Base-by-base conservation (phyloP, 352 stramenopile species). In the Phytophthora lateralis region DNA sequence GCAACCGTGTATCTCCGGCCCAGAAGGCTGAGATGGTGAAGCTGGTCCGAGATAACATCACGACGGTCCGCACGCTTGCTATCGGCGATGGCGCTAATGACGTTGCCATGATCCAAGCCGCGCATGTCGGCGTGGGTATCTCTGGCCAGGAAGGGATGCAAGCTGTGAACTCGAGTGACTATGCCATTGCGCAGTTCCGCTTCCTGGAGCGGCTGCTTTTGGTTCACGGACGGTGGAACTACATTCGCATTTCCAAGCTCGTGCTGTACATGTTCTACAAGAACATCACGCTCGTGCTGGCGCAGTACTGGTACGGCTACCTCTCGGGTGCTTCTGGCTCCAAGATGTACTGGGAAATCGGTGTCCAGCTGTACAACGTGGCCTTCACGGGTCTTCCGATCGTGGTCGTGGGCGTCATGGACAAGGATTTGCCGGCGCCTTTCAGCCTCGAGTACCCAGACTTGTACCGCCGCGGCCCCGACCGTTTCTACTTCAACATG, bases 261-360 rank as follows among this genome's bases (percentile, higher is more conserved):
- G 82, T 98, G 17, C 65, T 94, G 29, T 98, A 97, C 75, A 96
- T 93, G 69, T 97, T 98, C 64, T 98, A 97, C 79, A 98, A 98
- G 71, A 98, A 98, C 76, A 93, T 97, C 47, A 91, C 94, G 12
- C 76, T 98, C 15, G 90, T 96, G 41, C 55, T 98, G 14, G 76
- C 75, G 14, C 84, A 97, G 63, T 98, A 96, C 69, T 96, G 80
- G 76, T 97, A 97, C 67, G 94, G 89, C 38, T 90, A 98, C 39
- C 94, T 95, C 55, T 98, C 89, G 12, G 95, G 95, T 30, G 96
- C 97, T 7, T 98, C 91, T 7, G 96, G 82, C 0, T 89, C 80
- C 18, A 94, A 91, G 51, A 75, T 91, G 59, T 95, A 94, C 63
- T 96, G 81, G 74, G 86, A 95, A 67, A 75, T 91, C 21, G 83